Percentiles rank a stretch among this genome's conserved stretches.
These are phyloP conservation scores for Musa balbisiana DNA, from an alignment of 202 grass and related monocot species.

Conservation along the genomic window DNA sequence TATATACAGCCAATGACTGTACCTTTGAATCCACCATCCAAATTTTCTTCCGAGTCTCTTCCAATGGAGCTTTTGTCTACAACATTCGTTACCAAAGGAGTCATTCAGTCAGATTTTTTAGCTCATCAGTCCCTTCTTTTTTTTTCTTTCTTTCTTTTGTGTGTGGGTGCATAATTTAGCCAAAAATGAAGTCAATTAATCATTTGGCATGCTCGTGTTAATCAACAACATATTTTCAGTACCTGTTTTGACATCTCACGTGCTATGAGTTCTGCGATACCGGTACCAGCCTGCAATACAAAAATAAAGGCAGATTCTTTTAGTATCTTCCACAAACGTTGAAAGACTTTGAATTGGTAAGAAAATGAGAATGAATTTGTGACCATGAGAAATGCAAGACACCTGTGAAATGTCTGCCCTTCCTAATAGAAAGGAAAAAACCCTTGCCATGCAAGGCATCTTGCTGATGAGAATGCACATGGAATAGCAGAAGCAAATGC, in stretches of 20 bases:
- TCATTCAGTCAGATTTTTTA: neutral
- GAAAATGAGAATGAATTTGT: neutral
- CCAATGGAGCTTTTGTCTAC: conserved; percentile 66
- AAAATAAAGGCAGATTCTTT: conserved; percentile 5
- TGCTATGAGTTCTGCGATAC: conserved; percentile 95
- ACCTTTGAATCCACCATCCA: conserved; percentile 99
- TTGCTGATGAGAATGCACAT: no score
- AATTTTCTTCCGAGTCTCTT: conserved; percentile 80
- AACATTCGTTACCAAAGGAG: conserved; percentile 8
- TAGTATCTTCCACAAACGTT: neutral
- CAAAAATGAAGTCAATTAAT: no score
- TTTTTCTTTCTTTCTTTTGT: no score
- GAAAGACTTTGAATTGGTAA: conserved; percentile 3
- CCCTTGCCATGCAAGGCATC: no score
- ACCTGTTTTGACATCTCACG: conserved; percentile 98
- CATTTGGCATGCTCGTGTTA: no score
- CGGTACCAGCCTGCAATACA: conserved; percentile 78
- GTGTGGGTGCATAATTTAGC: no score
- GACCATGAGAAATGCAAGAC: no score
- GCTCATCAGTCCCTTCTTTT: neutral
- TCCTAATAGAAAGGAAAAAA: no score
- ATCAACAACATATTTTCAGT: neutral
- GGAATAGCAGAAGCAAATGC: neutral
- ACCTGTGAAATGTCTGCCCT: no score
- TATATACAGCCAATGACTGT: neutral